Evolutionary conservation across 2,329 filamentous ascomycete species (phyloP).

Genomic region (Ceratocystis colombiana): DNA sequence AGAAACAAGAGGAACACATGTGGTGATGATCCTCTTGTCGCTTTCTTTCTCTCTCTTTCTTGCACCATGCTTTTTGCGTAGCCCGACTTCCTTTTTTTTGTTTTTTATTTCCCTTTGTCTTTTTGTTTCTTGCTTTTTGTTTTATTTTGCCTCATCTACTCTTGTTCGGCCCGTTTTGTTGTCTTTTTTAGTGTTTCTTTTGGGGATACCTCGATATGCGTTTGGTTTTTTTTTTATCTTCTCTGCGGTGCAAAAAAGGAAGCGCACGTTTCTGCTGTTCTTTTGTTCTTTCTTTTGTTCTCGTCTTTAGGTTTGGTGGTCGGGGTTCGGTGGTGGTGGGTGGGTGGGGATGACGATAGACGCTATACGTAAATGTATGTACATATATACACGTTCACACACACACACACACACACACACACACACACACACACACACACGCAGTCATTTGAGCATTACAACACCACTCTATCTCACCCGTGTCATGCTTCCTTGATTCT

Average conservation of each 20-base stretch:
- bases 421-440: constrained; percentile 2
- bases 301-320: constrained; percentile 2
- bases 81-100: constrained; percentile 1
- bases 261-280: constrained; percentile 15
- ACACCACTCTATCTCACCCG: not conserved
- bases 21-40: constrained; percentile 3
- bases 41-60: constrained; percentile 14
- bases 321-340: not conserved
- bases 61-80: not conserved
- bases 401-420: not conserved
- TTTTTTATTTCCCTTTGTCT: constrained; percentile 7
- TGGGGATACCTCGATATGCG: constrained; percentile 26
- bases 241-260: constrained; percentile 17
- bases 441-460: not conserved
- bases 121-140: constrained; percentile 17
- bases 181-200: constrained; percentile 13
- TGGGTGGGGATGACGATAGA: constrained; percentile 22
- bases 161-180: not conserved
- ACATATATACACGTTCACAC: constrained; percentile 15
- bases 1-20: not conserved
- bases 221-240: constrained; percentile 2
- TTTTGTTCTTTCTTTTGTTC: constrained; percentile 12
- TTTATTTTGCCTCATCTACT: not conserved
- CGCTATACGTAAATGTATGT: constrained; percentile 22
- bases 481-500: too few species aligned